Conservation (phyloP, 305 asterid species). For the Solanum hybrid region DNA sequence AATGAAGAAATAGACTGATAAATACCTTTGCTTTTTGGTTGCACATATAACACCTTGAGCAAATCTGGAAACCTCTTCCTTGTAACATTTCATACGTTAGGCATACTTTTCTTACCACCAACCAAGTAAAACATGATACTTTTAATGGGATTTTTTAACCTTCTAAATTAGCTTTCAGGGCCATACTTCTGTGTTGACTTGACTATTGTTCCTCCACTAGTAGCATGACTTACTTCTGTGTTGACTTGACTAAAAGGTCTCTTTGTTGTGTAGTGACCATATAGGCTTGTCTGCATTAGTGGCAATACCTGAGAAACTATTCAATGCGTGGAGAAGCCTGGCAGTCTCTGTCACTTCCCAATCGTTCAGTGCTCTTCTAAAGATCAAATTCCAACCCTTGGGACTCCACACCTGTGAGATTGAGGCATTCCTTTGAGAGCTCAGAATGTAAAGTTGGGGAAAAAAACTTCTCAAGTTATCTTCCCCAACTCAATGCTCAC, state of each 20-base stretch:
- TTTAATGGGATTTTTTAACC: background rate
- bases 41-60: background rate
- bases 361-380: background rate
- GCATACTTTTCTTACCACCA: background rate
- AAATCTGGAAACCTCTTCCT: background rate
- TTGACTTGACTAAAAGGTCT: background rate
- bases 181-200: background rate
- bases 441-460: background rate
- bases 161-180: background rate
- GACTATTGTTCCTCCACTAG: background rate
- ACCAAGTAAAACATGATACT: background rate
- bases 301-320: background rate
- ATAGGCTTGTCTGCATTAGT: background rate
- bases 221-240: background rate
- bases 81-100: background rate
- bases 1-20: background rate
- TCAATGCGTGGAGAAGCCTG: background rate
- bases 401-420: background rate
- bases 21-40: background rate
- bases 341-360: background rate
- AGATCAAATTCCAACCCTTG: background rate
- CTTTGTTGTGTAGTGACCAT: background rate
- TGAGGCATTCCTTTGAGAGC: background rate
- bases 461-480: background rate
- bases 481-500: background rate